Base-by-base conservation (phyloP, 1,284 basidiomycete genomes). In the Coriolopsis trogii region DNA sequence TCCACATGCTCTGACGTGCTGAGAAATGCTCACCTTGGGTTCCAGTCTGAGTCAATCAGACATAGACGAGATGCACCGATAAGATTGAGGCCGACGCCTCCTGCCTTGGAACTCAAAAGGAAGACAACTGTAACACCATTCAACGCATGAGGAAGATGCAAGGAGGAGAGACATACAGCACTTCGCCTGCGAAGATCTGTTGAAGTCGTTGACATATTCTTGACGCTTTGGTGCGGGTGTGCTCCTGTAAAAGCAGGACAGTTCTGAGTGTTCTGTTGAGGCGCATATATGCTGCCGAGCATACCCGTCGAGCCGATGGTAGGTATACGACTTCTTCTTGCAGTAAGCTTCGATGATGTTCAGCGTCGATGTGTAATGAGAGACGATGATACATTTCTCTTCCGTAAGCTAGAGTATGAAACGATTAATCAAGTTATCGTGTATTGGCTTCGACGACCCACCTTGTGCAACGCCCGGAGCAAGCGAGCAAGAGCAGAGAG, bases 11-110 rank as follows among this genome's bases (percentile, higher is more conserved):
- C 5, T 9, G 29, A 13, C 24, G 18, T 6, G 18, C 4, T 4
- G 21, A 13, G 3, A 6, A 37, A 39, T 0, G 42, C 70, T 47
- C 45, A 88, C 91, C 89, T 91, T 38, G 93, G 93, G 70, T 96
- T 96, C 93, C 97, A 99, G 67, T 99, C 96, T 42, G 91, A 94
- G 69, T 99, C 96, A 36, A 92, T 76, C 37, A 91, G 74, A 49
- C 92, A 88, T 34, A 98, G 72, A 34, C 95, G 78, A 9, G 92
- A 95, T 9, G 88, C 94, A 25, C 93, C 91, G 29, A 94, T 94
- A 23, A 97, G 79, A 68, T 98, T 99, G 46, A 99, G 80, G 1
- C 96, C 96, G 16, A 95, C 91, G 21, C 96, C 96, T 16, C 96
- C 96, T 1, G 95, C 93, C 72, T 98, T 98, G 9, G 94, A 91